These are phyloP conservation scores for Claviceps maximensis DNA, from an alignment of 2,329 filamentous ascomycete species.

Conservation along the genomic window DNA sequence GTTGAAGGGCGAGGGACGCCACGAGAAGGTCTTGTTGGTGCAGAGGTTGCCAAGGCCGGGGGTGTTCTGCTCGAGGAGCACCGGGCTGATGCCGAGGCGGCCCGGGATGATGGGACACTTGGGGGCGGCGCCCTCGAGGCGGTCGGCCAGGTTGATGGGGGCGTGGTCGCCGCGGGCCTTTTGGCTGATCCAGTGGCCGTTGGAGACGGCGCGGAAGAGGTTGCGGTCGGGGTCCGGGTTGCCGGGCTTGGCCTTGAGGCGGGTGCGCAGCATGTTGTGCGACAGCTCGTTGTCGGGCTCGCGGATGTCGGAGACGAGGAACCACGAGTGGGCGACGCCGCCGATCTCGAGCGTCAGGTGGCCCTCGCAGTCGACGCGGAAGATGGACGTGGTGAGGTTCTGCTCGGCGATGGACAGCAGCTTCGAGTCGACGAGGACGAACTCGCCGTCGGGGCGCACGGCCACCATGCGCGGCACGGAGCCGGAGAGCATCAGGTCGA, in stretches of 20 bases:
- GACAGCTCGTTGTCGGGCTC: neutral
- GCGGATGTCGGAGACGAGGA: too few species aligned
- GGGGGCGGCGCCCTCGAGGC: neutral
- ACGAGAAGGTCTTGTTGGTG: neutral
- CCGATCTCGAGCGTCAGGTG: neutral
- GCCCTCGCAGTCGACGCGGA: conserved; percentile 1
- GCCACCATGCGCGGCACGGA: neutral
- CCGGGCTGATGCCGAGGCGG: neutral
- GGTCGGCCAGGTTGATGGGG: neutral
- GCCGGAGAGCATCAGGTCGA: neutral
- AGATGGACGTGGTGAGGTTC: neutral
- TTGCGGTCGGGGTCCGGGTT: neutral
- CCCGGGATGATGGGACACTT: neutral
- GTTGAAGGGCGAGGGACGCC: neutral
- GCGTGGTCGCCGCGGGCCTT: neutral
- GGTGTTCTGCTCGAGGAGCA: neutral
- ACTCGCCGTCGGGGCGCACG: neutral
- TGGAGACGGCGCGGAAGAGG: neutral
- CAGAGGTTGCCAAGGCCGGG: neutral
- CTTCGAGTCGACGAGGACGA: neutral
- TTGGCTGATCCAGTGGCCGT: neutral
- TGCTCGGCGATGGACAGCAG: neutral
- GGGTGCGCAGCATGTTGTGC: too few species aligned
- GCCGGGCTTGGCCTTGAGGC: neutral
- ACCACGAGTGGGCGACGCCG: neutral